Base-by-base conservation (phyloP, 345 rosid species). In the Xanthoceras sorbifolium region DNA sequence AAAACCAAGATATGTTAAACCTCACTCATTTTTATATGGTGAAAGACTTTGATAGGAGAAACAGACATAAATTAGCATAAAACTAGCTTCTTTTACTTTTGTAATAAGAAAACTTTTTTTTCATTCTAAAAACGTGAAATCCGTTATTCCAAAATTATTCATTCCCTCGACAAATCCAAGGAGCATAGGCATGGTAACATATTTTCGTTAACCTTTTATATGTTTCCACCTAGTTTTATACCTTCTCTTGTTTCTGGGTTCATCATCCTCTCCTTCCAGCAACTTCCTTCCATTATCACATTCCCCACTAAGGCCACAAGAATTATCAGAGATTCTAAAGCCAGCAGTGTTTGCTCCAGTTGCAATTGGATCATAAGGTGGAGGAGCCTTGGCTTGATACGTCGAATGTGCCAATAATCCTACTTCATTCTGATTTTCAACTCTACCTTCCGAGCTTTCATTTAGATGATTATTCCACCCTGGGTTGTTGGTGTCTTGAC, bases 171-270 rank as follows among this genome's bases (percentile, higher is more conserved):
- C 54, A 59, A 59, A 60, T 72, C 25, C 22, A 57, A 65, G 52
- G 63, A 71, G 55, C 60, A 22, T 18, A 25, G 66, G 23, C 9
- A 54, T 5, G 63, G 22, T 22, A 22, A 54, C 23, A 18, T 66
- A n/a, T 65, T 32, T 38, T n/a, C 25, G 2, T 66, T 8, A 68
- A 52, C 61, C 20, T 54, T 11, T 22, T 28, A 23, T 34, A 17
- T 1, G n/a, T 22, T 34, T 36, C 64, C n/a, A 29, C 31, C 18
- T 31, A 57, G 22, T 68, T 36, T 64, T 55, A 79, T 82, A 94
- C 99, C 93, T 94, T 90, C 85, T 86, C 84, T 92, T 97, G 68
- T 81, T 87, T 86, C 78, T 86, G 34, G 84, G 90, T 69, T 88
- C 93, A 25, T 88, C 92, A 38, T 86, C 84, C 78, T 87, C 97